A percentile compares a stretch with the other conserved stretches of the same genome.
These are phyloP conservation scores for Salvia sclarea DNA, from an alignment of 305 asterid species.

Conservation along the genomic window DNA sequence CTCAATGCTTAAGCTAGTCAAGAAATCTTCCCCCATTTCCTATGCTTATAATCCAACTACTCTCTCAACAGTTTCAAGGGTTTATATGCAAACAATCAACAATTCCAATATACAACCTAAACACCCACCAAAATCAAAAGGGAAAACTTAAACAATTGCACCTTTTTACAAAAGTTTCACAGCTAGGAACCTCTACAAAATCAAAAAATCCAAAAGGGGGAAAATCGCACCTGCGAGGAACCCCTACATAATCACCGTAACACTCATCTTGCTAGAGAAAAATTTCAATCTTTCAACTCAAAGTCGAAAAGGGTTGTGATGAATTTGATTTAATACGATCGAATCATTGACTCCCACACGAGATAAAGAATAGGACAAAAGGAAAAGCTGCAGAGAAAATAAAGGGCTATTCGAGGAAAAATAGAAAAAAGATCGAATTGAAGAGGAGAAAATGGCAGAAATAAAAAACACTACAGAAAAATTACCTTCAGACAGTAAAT, in stretches of 20 bases:
- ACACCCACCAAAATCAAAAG: conserved; percentile 11
- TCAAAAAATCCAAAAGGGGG: not conserved
- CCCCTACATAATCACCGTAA: conserved; percentile 24
- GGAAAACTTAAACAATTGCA: not conserved
- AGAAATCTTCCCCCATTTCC: conserved; percentile 69
- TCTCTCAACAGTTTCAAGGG: not conserved
- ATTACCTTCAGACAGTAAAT: conserved; percentile 35
- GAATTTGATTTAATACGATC: conserved; percentile 27
- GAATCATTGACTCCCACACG: conserved; percentile 22
- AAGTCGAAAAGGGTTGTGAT: conserved; percentile 26
- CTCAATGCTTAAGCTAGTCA: conserved; percentile 56
- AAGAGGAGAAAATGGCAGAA: not conserved
- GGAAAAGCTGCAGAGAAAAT: conserved; percentile 22
- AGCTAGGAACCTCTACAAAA: conserved; percentile 26
- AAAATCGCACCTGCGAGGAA: conserved; percentile 15
- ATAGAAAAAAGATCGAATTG: not conserved
- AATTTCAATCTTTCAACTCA: conserved; percentile 24
- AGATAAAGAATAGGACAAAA: conserved; percentile 1
- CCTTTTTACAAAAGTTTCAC: conserved; percentile 28
- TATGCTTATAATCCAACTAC: not conserved
- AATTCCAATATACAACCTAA: conserved; percentile 17
- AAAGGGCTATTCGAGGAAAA: conserved; percentile 3
- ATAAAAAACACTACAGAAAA: conserved; percentile 21
- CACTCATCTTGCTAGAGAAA: conserved; percentile 1
- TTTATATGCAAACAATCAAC: conserved; percentile 17